Conservation (phyloP, 352 stramenopile species). For the Blastocystis sp. region DNA sequence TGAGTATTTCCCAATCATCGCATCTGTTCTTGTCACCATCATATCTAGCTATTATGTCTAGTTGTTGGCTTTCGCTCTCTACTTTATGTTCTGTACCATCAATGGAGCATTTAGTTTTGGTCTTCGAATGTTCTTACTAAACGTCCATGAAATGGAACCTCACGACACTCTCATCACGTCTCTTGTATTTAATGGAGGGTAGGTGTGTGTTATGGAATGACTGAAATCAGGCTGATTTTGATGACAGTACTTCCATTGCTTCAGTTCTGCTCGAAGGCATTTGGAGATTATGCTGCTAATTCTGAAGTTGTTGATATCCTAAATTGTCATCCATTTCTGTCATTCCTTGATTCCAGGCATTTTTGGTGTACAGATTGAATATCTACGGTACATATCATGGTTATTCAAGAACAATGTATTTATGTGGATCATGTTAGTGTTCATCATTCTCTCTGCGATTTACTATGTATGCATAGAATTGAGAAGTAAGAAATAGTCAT, state of each 20-base stretch:
- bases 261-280: constrained; percentile 63
- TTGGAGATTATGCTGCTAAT: constrained; percentile 47
- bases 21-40: background rate
- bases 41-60: background rate
- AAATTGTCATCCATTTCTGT: background rate
- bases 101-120: constrained; percentile 64
- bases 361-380: constrained; percentile 67
- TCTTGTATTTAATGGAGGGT: constrained; percentile 68
- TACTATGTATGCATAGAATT: constrained; percentile 11
- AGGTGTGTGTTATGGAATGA: background rate
- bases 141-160: constrained; percentile 63
- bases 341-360: constrained; percentile 42
- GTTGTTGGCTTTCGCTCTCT: constrained; percentile 56
- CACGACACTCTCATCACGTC: constrained; percentile 67
- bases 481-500: constrained; percentile 25
- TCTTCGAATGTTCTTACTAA: constrained; percentile 44
- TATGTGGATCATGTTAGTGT: constrained; percentile 64
- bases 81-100: constrained; percentile 68
- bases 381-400: constrained; percentile 48
- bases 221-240: constrained; percentile 8
- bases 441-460: constrained; percentile 50
- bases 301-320: constrained; percentile 68
- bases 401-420: constrained; percentile 66
- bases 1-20: constrained; percentile 51
- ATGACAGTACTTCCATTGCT: constrained; percentile 48